Conservation (phyloP, 352 stramenopile genomes). For the Phytophthora podocarpi region DNA sequence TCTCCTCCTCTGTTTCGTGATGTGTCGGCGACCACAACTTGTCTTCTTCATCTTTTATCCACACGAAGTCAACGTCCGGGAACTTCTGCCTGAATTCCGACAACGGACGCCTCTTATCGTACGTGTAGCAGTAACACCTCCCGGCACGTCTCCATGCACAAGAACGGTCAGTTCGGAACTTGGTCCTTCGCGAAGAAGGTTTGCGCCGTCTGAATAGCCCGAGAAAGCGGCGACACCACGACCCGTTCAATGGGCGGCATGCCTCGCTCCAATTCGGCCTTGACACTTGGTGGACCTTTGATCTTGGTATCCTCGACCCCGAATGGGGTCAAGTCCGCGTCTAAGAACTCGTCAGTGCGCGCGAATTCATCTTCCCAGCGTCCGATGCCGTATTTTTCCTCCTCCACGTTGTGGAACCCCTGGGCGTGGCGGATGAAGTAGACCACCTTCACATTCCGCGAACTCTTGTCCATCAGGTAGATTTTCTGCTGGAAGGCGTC, state of each 20-base stretch:
- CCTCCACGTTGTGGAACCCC: slow-evolving; percentile 62
- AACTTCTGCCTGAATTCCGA: slow-evolving; percentile 56
- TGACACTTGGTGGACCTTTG: slow-evolving; percentile 43
- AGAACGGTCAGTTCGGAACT: slow-evolving; percentile 35
- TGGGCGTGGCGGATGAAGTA: slow-evolving; percentile 77
- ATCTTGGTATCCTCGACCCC: slow-evolving; percentile 49
- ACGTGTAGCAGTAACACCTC: slow-evolving; percentile 76
- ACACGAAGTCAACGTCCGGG: slow-evolving; percentile 60
- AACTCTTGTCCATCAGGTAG: slow-evolving; percentile 4
- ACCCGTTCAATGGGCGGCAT: slow-evolving; percentile 71
- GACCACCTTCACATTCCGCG: slow-evolving; percentile 60
- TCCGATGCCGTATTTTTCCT: slow-evolving; percentile 52
- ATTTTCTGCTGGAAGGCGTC: slow-evolving; percentile 19
- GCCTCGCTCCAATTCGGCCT: slow-evolving; percentile 44
- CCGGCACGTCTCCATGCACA: slow-evolving; percentile 63
- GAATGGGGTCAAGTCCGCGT: slow-evolving; percentile 62
- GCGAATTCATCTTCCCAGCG: slow-evolving; percentile 66
- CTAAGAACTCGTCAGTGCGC: slow-evolving; percentile 57
- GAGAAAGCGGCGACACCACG: slow-evolving; percentile 68
- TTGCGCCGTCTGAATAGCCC: slow-evolving; percentile 71
- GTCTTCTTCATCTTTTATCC: slow-evolving; percentile 57
- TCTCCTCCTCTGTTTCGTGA: slow-evolving; percentile 63
- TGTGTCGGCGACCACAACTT: slow-evolving; percentile 56
- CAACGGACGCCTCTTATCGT: slow-evolving; percentile 59
- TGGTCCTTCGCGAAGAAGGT: slow-evolving; percentile 52